Conservation (phyloP, 352 stramenopile genomes). For the Stramenopiles sp. region DNA sequence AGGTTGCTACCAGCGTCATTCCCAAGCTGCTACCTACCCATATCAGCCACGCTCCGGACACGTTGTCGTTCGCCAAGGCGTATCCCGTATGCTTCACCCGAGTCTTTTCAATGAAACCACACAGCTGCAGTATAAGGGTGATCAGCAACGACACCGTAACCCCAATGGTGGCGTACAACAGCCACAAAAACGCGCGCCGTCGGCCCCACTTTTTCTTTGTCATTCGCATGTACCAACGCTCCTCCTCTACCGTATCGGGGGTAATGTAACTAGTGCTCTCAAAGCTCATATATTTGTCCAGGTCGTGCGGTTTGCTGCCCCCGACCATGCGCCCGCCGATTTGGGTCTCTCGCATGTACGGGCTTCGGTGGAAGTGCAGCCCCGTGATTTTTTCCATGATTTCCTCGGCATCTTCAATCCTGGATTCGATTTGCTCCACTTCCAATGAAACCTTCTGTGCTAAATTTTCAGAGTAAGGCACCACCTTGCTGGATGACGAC, state of each 20-base stretch:
- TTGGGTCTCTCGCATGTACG: too few species aligned
- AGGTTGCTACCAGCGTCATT: neutral
- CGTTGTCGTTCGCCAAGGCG: neutral
- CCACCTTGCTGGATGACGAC: too few species aligned
- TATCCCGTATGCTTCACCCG: neutral
- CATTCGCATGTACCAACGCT: too few species aligned
- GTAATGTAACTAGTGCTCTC: neutral
- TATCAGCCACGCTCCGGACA: neutral
- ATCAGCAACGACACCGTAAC: neutral
- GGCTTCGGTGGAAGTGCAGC: too few species aligned
- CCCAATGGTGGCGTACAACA: neutral
- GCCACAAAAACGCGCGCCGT: neutral
- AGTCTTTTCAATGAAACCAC: neutral
- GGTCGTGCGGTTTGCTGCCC: neutral
- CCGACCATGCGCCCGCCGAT: neutral
- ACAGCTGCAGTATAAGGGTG: neutral
- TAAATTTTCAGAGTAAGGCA: too few species aligned
- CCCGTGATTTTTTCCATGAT: too few species aligned
- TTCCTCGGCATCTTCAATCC: too few species aligned
- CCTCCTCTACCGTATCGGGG: neutral
- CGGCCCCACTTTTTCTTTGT: neutral
- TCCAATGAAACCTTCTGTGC: too few species aligned
- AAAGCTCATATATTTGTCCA: neutral
- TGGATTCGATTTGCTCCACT: too few species aligned
- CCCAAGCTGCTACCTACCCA: neutral